phyloP scores from a whole-genome alignment of 495 filamentous ascomycete species.

The Aspergillus conjunctus region DNA sequence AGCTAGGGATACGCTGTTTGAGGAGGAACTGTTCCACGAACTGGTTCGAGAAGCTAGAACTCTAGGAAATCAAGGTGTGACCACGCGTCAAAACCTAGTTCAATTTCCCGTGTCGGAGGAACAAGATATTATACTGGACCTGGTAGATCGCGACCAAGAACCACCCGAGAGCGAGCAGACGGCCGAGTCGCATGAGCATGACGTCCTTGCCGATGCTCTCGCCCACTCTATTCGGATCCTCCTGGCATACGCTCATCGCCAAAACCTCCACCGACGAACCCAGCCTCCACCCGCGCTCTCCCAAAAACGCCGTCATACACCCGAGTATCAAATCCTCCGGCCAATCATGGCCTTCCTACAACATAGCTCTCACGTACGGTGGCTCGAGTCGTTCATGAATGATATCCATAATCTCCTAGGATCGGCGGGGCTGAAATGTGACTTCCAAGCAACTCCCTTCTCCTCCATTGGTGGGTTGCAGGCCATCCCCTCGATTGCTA shows the following conservation, averaged over 20 bases:
- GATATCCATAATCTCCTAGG: constrained; percentile 40
- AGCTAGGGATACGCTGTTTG: constrained; percentile 84
- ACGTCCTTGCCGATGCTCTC: constrained; percentile 55
- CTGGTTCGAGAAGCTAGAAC: constrained; percentile 76
- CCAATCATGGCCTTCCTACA: constrained; percentile 65
- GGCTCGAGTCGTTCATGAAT: constrained; percentile 41
- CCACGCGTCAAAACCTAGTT: constrained; percentile 57
- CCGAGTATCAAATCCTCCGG: constrained; percentile 63
- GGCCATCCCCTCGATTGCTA: constrained; percentile 12
- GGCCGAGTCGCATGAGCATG: constrained; percentile 25
- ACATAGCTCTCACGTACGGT: constrained; percentile 53
- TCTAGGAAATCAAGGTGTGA: constrained; percentile 66
- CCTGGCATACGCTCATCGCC: constrained; percentile 70
- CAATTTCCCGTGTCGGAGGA: constrained; percentile 56
- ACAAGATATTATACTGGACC: constrained; percentile 63
- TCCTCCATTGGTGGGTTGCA: constrained; percentile 27
- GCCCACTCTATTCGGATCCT: constrained; percentile 65
- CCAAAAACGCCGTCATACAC: constrained; percentile 46
- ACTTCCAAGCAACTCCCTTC: constrained; percentile 34
- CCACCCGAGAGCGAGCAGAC: constrained; percentile 14
- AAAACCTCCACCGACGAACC: constrained; percentile 64
- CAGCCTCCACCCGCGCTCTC: constrained; percentile 62
- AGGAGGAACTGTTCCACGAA: constrained; percentile 94
- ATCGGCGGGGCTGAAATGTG: constrained; percentile 44
- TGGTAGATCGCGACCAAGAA: constrained; percentile 59